phyloP scores from a whole-genome alignment of 202 grass and related monocot species.

The Bolboschoenoplectus hybrid region DNA sequence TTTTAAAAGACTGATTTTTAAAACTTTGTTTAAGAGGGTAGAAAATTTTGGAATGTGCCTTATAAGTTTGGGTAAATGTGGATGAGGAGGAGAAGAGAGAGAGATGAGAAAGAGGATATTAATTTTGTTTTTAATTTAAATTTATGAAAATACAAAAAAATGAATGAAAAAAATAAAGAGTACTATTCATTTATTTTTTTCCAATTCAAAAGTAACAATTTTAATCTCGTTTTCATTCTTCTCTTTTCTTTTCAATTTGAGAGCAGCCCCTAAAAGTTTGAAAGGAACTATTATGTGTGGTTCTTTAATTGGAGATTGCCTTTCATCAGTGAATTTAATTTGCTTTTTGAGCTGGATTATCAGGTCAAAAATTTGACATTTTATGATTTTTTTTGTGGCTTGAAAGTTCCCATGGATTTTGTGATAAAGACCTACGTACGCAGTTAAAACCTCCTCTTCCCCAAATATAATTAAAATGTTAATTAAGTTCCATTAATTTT shows the following conservation, averaged over 20 bases:
- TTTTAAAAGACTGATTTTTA: no score
- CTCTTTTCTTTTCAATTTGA: background rate
- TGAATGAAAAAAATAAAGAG: no score
- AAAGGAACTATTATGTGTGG: background rate
- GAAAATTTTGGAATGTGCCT: no score
- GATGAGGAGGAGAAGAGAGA: no score
- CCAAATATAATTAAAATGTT: background rate
- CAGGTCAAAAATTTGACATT: conserved; percentile 3
- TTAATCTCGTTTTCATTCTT: background rate
- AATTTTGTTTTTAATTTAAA: no score
- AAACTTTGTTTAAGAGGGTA: no score
- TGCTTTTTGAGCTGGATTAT: background rate
- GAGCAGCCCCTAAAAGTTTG: background rate
- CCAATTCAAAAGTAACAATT: background rate
- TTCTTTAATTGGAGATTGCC: no score
- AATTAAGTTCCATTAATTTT: background rate
- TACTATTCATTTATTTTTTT: background rate
- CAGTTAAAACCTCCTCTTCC: background rate
- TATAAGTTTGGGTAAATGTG: no score
- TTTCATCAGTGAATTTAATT: background rate
- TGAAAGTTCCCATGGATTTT: background rate
- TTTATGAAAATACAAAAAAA: no score
- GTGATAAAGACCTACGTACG: background rate
- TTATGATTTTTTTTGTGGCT: background rate
- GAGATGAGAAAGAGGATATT: no score